Conservation (phyloP, 306 rosid species). For the Albizia julibrissin region DNA sequence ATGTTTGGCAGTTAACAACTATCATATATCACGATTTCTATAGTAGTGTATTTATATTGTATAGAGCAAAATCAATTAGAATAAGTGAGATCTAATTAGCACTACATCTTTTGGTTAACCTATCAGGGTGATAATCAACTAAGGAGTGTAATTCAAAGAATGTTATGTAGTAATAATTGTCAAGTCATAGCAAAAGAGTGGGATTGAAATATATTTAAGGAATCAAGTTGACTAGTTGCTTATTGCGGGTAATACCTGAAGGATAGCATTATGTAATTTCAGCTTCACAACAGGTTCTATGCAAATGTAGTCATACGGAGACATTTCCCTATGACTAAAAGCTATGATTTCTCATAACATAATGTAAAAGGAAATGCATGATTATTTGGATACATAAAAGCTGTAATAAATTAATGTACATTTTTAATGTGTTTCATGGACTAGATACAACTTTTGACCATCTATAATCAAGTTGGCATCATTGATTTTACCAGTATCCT, state of each 20-base stretch:
- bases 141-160: not conserved
- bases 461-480: constrained; percentile 71
- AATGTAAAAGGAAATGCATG: constrained; percentile 1
- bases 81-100: not conserved
- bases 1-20: too few species aligned
- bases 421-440: constrained; percentile 42
- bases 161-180: not conserved
- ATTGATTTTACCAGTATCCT: constrained; percentile 86
- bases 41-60: too few species aligned
- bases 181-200: not conserved
- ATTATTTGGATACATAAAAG: not conserved
- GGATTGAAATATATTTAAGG: not conserved
- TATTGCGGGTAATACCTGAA: not conserved
- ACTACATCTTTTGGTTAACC: not conserved
- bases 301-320: too few species aligned
- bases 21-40: too few species aligned
- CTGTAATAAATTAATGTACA: constrained; percentile 3
- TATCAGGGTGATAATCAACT: not conserved
- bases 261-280: not conserved
- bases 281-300: not conserved
- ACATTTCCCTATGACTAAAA: not conserved
- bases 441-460: constrained; percentile 75
- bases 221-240: not conserved
- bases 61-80: too few species aligned
- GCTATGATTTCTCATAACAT: not conserved